Conservation (phyloP, 257 asterid genomes). For the Ilex aquifolium region DNA sequence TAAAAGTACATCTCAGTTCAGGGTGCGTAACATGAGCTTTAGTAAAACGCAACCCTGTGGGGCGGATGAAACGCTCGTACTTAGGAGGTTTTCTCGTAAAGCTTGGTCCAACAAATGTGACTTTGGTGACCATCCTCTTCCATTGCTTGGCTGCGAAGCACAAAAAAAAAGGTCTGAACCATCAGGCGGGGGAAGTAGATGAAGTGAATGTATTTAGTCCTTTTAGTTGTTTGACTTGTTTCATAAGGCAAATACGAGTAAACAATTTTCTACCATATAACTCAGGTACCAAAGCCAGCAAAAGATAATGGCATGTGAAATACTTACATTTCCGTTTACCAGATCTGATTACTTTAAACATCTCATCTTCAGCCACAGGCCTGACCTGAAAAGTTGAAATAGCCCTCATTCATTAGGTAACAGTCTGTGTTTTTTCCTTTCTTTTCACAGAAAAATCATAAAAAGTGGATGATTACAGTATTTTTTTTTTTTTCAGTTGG, state of each 20-base stretch:
- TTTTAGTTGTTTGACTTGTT: no score
- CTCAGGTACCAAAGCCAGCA: not conserved
- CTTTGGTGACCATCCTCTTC: constrained; percentile 99
- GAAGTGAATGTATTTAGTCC: not conserved
- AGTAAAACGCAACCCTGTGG: constrained; percentile 80
- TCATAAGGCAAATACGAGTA: not conserved
- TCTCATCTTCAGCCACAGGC: constrained; percentile 97
- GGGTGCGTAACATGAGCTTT: constrained; percentile 98
- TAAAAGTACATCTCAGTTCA: constrained; percentile 89
- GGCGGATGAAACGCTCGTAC: constrained; percentile 93
- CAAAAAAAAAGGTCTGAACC: not conserved
- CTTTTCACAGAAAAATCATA: no score
- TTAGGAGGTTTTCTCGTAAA: constrained; percentile 97
- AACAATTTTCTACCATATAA: not conserved
- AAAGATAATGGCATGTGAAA: not conserved
- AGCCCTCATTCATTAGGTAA: no score
- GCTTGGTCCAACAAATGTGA: constrained; percentile 85
- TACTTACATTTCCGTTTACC: constrained; percentile 93
- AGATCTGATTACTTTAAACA: constrained; percentile 90
- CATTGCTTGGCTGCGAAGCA: constrained; percentile 81
- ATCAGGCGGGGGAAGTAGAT: not conserved
- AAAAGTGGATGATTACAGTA: no score
- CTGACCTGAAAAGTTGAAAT: constrained; percentile 52
- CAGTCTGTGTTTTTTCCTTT: no score
- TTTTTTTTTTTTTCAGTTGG: no score